phyloP scores from a whole-genome alignment of 345 rosid genomes.

The Syzygium oleosum region DNA sequence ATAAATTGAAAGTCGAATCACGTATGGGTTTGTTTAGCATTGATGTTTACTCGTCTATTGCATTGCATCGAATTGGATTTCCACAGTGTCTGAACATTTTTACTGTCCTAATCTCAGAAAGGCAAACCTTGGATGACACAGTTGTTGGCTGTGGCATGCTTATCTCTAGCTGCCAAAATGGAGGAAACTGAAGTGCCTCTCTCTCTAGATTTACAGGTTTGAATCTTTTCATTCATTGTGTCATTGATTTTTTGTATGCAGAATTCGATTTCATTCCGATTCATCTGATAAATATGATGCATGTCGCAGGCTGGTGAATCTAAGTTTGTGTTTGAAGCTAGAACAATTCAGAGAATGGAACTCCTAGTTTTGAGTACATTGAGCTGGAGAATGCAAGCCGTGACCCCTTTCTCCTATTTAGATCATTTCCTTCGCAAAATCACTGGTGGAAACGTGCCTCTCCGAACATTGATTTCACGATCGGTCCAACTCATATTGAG shows the following conservation, averaged over 20 bases:
- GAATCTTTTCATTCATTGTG: background rate
- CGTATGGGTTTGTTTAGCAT: background rate
- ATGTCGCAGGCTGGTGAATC: conserved; percentile 39
- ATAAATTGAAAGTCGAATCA: background rate
- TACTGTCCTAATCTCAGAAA: conserved; percentile 26
- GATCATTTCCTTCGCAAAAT: conserved; percentile 50
- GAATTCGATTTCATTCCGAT: background rate
- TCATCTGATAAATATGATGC: background rate
- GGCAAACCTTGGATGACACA: conserved; percentile 66
- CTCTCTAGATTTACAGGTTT: conserved; percentile 60
- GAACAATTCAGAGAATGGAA: conserved; percentile 69
- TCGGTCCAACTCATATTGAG: conserved; percentile 41
- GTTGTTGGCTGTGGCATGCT: conserved; percentile 63
- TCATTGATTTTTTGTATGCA: background rate
- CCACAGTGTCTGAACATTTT: background rate
- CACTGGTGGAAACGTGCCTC: conserved; percentile 28
- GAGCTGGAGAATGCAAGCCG: conserved; percentile 71
- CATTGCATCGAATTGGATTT: background rate
- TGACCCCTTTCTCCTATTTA: conserved; percentile 61
- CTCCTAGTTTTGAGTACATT: conserved; percentile 58
- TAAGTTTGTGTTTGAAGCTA: conserved; percentile 53
- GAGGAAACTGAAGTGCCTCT: conserved; percentile 65
- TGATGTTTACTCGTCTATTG: background rate
- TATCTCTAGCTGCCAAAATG: conserved; percentile 71
- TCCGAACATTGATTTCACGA: conserved; percentile 17